Base-by-base conservation (phyloP, 2,329 filamentous ascomycete species). In the Fusarium paranaense region DNA sequence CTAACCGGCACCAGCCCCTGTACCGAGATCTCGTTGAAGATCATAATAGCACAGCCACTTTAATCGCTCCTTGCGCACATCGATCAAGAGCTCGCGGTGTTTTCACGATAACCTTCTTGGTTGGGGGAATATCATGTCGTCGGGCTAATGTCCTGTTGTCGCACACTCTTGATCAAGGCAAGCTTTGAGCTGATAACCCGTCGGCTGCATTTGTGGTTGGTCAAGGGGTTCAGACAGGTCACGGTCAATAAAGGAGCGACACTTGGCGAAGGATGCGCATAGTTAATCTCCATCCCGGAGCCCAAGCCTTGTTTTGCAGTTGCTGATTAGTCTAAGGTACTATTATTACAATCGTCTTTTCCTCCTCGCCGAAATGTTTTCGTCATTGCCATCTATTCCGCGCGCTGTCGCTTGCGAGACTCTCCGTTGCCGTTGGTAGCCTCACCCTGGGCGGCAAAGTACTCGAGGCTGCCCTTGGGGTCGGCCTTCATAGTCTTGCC, bases 401-500 rank as follows among this genome's bases (percentile, higher is more conserved):
- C 71, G 50, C 74, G 67, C 54, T 65, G 69, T 66, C 74, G 69
- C 71, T 76, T 76, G 32, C 74, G 56, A 22, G 74, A 76, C 71
- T 76, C 74, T 57, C 73, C 73, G 58, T 76, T 72, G 59, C 66
- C 66, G 16, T 73, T 71, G 22, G 66, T 54, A 6, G 10, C 66
- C 61, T 71, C 66, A 58, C 72, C 76, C 72, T 80, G 70, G 9
- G 74, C 72, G 38, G 73, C 68, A 59, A 88, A 88, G 80, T 87
- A 88, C 79, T 87, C 85, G 40, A 87, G 81, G 76, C 84, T 86
- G 62, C 84, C 85, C 82, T 87, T 87, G 73, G 86, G 86, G 68
- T 86, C 86, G 66, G 86, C 84, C 85, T 88, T 87, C 82, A 88
- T 87, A 62, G 82, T 83, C 81, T 87, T 84, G 78, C 79, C 80